Evolutionary conservation across 139 green algal genomes (phyloP), one percentile per base, ranked within the genome.

Genomic region (Chlorella sp.): DNA sequence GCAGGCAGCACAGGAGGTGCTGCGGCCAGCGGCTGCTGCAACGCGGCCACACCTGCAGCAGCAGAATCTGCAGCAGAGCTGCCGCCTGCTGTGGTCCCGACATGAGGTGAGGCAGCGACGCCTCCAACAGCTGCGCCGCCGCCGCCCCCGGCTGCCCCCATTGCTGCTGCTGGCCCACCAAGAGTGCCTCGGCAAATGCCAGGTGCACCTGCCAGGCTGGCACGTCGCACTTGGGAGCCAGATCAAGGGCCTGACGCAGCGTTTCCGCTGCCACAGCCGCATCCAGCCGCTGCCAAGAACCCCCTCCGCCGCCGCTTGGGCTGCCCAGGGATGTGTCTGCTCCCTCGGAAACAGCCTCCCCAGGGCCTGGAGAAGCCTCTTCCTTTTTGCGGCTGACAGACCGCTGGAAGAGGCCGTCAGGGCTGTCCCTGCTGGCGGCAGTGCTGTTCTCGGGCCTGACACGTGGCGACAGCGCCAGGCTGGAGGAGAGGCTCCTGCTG

Each of bases 201-300:
- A 89, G 88, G 36, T 79, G 88, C 73, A 91, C 84, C 57, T 91
- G 78, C 84, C 83, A 86, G 28, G 71, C 60, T 18, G 79, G 39
- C 53, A 89, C 88, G 2, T 36, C 88, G 18, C 22, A 57, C 57
- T 81, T 75, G 36, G 36, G 16, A n/a, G 73, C 73, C 53, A 91
- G 83, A 11, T 36, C 48, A 57, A 88, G 53, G 15, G 88, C 79
- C 19, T 91, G 71, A 15, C 34, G 64, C 39, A 90, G 68, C 68
- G 61, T 87, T 7, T 81, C 81, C 0, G 0, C 32, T 7, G 87
- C 32, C 12, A 26, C 42, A 0, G 19, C 68, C 3, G 48, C 87
- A 60, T 69, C 34, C n/a, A 86, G 19, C 32, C 40, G 86, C 81
- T 40, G 60, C 81, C 81, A 48, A 16, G 81, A 16, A 11, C 32